Evolutionary conservation across 768 basidiomycete species (phyloP).

Genomic region (Boletus reticuloceps): DNA sequence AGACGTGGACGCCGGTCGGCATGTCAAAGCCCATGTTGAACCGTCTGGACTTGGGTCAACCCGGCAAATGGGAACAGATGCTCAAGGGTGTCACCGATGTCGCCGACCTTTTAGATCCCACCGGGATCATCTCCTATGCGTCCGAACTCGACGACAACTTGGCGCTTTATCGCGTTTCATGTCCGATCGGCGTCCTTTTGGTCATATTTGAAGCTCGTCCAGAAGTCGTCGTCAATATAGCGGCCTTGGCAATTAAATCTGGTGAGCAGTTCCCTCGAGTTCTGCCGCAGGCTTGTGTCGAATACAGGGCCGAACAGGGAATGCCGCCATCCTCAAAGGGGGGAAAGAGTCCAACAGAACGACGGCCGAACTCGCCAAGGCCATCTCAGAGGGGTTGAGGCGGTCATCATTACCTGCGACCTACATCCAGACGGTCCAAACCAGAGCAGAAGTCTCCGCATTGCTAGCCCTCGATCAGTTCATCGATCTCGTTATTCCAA

Average conservation of each 20-base stretch:
- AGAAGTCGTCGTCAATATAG: conserved; percentile 97
- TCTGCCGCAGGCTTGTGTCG: background rate
- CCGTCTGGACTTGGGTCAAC: conserved; percentile 73
- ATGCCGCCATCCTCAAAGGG: conserved; percentile 95
- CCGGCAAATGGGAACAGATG: conserved; percentile 95
- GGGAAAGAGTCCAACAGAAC: conserved; percentile 93
- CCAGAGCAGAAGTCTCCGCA: conserved; percentile 85
- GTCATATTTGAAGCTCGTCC: conserved; percentile 98
- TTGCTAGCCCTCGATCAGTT: conserved; percentile 84
- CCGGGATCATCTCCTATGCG: conserved; percentile 83
- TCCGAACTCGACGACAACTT: conserved; percentile 83
- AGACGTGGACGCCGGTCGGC: conserved; percentile 78
- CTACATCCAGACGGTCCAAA: conserved; percentile 91
- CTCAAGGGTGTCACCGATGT: conserved; percentile 88
- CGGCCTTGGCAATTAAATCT: conserved; percentile 93
- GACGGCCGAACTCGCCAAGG: conserved; percentile 67
- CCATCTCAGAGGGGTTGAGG: conserved; percentile 75
- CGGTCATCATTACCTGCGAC: conserved; percentile 70
- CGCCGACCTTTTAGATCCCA: conserved; percentile 81
- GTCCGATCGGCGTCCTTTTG: conserved; percentile 93
- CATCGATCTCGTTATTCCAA: conserved; percentile 95
- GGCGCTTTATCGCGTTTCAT: conserved; percentile 90
- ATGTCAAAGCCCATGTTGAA: conserved; percentile 85
- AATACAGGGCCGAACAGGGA: conserved; percentile 51
- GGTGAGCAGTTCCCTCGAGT: conserved; percentile 46